Percentiles rank a stretch among this genome's conserved stretches.
phyloP scores from a whole-genome alignment of 805 yeast species.

The Saturnispora diversa region DNA sequence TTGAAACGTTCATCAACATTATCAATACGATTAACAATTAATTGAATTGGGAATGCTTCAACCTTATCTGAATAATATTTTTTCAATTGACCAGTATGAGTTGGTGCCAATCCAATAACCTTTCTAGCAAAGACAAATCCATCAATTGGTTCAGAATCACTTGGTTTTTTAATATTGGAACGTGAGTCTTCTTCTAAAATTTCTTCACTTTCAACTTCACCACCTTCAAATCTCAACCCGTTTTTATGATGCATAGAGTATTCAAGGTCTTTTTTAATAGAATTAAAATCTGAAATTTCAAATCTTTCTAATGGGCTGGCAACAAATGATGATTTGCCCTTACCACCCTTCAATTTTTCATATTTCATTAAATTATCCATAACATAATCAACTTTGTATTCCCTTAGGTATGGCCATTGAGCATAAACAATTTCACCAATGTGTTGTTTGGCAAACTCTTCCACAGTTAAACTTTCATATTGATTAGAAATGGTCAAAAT shows the following conservation, averaged over 20 bases:
- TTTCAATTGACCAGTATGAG: constrained; percentile 61
- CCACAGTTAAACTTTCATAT: constrained; percentile 47
- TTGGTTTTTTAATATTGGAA: constrained; percentile 1
- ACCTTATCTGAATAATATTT: constrained; percentile 55
- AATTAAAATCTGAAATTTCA: constrained; percentile 40
- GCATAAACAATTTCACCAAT: constrained; percentile 60
- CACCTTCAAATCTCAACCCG: constrained; percentile 37
- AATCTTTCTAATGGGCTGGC: constrained; percentile 36
- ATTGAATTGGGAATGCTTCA: constrained; percentile 65
- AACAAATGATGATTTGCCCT: constrained; percentile 21
- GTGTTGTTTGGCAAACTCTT: constrained; percentile 57
- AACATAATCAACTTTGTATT: constrained; percentile 61
- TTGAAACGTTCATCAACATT: constrained; percentile 67
- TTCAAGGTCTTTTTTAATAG: constrained; percentile 33
- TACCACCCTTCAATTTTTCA: constrained; percentile 31
- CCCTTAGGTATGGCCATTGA: constrained; percentile 87
- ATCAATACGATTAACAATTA: constrained; percentile 65
- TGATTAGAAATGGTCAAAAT: constrained; percentile 52
- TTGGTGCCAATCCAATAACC: constrained; percentile 71
- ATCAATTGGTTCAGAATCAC: constrained; percentile 29
- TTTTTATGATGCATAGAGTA: constrained; percentile 40
- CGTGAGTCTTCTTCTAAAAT: constrained; percentile 11
- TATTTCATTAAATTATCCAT: constrained; percentile 47
- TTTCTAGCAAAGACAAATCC: constrained; percentile 64
- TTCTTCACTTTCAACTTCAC: constrained; percentile 11